These are phyloP conservation scores for Tetradesmus lagerheimii DNA, from an alignment of 139 green algal species.

Conservation along the genomic window DNA sequence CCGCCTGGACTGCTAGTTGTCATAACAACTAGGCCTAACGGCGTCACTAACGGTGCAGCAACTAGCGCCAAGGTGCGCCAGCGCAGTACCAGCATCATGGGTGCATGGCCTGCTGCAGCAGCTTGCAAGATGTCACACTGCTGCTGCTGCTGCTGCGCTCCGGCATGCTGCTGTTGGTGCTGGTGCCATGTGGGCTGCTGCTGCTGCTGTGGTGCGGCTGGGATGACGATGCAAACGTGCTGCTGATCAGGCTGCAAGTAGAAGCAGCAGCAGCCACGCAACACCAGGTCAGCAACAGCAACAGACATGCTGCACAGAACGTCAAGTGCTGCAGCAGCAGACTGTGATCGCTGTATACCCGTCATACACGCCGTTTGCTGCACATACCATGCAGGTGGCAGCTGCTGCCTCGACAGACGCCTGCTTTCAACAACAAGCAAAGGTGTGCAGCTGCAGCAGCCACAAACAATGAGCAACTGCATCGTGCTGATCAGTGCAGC, in stretches of 20 bases:
- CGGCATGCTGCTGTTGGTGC: conserved; percentile 11
- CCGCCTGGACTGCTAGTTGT: conserved; percentile 6
- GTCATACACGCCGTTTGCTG: too few species aligned
- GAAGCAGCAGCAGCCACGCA: not conserved
- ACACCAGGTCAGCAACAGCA: not conserved
- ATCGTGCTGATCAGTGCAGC: too few species aligned
- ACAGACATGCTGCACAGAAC: not conserved
- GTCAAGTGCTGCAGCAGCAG: too few species aligned
- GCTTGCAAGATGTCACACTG: not conserved
- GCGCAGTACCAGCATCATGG: conserved; percentile 43
- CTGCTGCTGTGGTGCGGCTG: conserved; percentile 22
- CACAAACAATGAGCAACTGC: too few species aligned
- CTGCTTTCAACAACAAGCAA: not conserved
- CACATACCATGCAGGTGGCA: not conserved
- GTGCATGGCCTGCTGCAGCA: not conserved
- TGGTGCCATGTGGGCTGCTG: not conserved
- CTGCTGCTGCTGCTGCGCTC: conserved; percentile 15
- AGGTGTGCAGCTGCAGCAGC: too few species aligned
- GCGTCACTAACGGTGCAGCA: conserved; percentile 22
- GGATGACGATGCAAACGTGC: conserved; percentile 43
- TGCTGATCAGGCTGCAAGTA: conserved; percentile 17
- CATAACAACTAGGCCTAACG: not conserved
- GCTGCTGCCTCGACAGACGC: not conserved
- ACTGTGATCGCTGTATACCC: too few species aligned
- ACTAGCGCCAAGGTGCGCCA: conserved; percentile 38